Evolutionary conservation across 1,284 basidiomycete genomes (phyloP).

Genomic region (Amylostereum chailletii): DNA sequence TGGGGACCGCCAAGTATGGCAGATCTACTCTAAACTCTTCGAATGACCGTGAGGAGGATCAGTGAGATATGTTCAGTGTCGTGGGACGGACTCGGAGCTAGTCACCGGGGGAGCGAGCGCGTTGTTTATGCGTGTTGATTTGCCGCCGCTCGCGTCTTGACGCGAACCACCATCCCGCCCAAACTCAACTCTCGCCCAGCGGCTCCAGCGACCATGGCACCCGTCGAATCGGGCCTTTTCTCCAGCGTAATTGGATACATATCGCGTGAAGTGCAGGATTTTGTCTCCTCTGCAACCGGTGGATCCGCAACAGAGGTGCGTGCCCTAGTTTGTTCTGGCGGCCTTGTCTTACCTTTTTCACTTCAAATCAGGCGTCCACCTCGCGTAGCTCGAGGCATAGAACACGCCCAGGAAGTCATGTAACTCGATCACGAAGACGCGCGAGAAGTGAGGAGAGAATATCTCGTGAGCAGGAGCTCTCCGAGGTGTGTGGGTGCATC

Average conservation of each 20-base stretch:
- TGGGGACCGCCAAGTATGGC: neutral
- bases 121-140: constrained; percentile 13
- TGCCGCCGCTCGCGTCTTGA: neutral
- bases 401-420: constrained; percentile 16
- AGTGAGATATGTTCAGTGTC: neutral
- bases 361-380: neutral
- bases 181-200: neutral
- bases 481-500: too few species aligned
- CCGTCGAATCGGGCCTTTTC: constrained; percentile 33
- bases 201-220: neutral
- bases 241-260: constrained; percentile 61
- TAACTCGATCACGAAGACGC: constrained; percentile 6
- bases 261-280: constrained; percentile 61
- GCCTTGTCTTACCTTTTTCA: neutral
- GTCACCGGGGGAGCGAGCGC: neutral
- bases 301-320: constrained; percentile 21
- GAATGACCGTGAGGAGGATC: neutral
- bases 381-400: neutral
- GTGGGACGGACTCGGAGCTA: neutral
- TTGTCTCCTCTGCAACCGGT: constrained; percentile 58
- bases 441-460: constrained; percentile 8
- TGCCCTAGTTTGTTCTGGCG: neutral
- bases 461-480: constrained; percentile 12
- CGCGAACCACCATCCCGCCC: constrained; percentile 4
- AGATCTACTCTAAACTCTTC: neutral